Evolutionary conservation across 768 basidiomycete species (phyloP).

Genomic region (Pleurotus eryngii): DNA sequence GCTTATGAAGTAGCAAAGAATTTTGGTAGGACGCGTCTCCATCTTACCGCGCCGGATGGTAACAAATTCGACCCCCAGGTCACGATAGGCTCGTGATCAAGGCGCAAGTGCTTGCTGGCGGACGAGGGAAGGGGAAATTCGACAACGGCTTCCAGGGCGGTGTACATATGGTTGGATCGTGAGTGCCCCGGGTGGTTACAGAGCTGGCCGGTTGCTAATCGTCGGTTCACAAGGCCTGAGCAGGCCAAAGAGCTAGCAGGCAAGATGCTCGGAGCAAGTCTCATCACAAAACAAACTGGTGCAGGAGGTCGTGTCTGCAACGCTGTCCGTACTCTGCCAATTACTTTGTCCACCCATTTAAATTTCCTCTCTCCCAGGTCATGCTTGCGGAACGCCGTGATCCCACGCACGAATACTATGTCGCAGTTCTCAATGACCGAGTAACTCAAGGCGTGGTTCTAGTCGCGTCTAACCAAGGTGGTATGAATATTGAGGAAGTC

Average conservation of each 20-base stretch:
- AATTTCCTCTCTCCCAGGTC: conserved; percentile 48
- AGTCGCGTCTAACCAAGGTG: conserved; percentile 91
- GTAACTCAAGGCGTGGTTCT: conserved; percentile 85
- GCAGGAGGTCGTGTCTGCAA: conserved; percentile 91
- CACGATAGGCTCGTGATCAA: conserved; percentile 88
- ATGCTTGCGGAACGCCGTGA: conserved; percentile 97
- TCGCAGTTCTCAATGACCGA: conserved; percentile 95
- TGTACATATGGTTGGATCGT: conserved; percentile 93
- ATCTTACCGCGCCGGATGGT: conserved; percentile 8
- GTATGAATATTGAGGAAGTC: conserved; percentile 99
- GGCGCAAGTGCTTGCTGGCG: conserved; percentile 98
- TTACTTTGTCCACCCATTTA: not conserved
- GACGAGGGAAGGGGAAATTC: conserved; percentile 97
- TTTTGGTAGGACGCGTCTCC: conserved; percentile 58
- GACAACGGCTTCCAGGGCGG: conserved; percentile 96
- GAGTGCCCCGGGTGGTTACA: not conserved
- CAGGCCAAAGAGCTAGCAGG: conserved; percentile 83
- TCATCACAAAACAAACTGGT: conserved; percentile 99
- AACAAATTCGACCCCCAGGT: conserved; percentile 38
- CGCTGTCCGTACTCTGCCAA: conserved; percentile 55
- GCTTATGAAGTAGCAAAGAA: conserved; percentile 85
- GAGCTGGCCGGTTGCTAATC: not conserved
- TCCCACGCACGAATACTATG: conserved; percentile 96
- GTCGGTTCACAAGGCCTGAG: conserved; percentile 54
- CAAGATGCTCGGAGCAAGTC: conserved; percentile 92